Percentiles rank a stretch among this genome's conserved stretches.
Evolutionary conservation across 139 green algal genomes (phyloP).

Genomic region (Parachlorella kessleri): DNA sequence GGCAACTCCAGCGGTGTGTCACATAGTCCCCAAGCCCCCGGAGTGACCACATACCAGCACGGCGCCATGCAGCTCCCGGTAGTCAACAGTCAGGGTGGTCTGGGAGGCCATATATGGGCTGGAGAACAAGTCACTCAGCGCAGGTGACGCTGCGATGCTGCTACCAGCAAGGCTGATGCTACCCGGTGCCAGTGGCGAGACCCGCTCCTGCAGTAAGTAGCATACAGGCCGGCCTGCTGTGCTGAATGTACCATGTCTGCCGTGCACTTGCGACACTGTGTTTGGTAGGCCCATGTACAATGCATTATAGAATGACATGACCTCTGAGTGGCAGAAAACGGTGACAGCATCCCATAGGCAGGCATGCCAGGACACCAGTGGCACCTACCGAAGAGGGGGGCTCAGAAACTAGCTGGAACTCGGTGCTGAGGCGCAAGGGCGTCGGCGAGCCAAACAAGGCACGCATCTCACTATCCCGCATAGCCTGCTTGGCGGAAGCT

Average conservation of each 20-base stretch:
- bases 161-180: not conserved
- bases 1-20: no score
- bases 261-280: no score
- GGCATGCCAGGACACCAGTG: no score
- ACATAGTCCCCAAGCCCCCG: no score
- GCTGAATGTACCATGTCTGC: no score
- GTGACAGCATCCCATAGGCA: no score
- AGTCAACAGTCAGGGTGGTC: slow-evolving; percentile 32
- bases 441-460: not conserved
- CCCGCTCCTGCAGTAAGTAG: not conserved
- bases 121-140: slow-evolving; percentile 22
- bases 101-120: slow-evolving; percentile 19
- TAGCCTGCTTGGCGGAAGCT: not conserved
- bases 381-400: no score
- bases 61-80: slow-evolving; percentile 5
- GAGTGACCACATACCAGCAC: no score
- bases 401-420: not conserved
- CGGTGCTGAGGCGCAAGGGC: not conserved
- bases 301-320: no score
- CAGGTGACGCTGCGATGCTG: not conserved
- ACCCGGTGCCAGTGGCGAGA: no score
- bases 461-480: not conserved
- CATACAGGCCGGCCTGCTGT: not conserved
- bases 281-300: no score
- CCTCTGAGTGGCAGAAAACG: no score